A percentile compares a stretch with the other conserved stretches of the same genome.
Conservation (phyloP, 1,284 basidiomycete species). For the Mycena sp. region DNA sequence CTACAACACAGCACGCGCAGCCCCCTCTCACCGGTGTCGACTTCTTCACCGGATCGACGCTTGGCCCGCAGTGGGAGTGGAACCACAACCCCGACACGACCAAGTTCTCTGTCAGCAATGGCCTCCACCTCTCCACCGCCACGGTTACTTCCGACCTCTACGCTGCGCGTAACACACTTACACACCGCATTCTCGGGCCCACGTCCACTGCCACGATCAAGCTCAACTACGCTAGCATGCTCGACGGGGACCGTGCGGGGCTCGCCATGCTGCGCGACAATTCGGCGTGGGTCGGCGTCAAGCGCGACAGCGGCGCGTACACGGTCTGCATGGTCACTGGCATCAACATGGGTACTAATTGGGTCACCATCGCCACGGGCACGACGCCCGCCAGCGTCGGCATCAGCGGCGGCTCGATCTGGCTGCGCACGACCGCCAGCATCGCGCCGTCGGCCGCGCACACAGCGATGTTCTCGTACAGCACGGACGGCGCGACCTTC, state of each 20-base stretch:
- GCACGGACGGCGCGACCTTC: constrained; percentile 27
- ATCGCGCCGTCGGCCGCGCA: constrained; percentile 27
- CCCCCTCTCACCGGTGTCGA: constrained; percentile 27
- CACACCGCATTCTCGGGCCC: constrained; percentile 36
- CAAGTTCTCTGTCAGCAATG: constrained; percentile 30
- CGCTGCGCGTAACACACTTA: constrained; percentile 38
- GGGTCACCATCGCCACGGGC: constrained; percentile 33
- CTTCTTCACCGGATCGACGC: constrained; percentile 28
- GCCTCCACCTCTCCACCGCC: constrained; percentile 33
- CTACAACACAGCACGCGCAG: constrained; percentile 13
- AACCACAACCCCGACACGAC: constrained; percentile 39
- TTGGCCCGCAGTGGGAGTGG: constrained; percentile 38
- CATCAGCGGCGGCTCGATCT: constrained; percentile 31
- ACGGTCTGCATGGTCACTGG: constrained; percentile 29
- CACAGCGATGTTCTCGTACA: constrained; percentile 30
- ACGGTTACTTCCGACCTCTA: constrained; percentile 37
- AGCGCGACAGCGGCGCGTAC: constrained; percentile 20
- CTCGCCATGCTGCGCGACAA: constrained; percentile 35
- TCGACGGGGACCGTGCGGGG: constrained; percentile 36
- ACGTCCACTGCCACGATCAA: constrained; percentile 35
- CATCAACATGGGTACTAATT: constrained; percentile 32
- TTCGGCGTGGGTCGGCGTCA: constrained; percentile 37
- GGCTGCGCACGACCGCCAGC: constrained; percentile 33
- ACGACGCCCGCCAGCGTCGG: constrained; percentile 24
- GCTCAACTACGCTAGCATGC: constrained; percentile 32